Percentiles rank a stretch among this genome's conserved stretches.
Conservation (phyloP, 805 yeast genomes). For the Starmerella gropengiesseri region DNA sequence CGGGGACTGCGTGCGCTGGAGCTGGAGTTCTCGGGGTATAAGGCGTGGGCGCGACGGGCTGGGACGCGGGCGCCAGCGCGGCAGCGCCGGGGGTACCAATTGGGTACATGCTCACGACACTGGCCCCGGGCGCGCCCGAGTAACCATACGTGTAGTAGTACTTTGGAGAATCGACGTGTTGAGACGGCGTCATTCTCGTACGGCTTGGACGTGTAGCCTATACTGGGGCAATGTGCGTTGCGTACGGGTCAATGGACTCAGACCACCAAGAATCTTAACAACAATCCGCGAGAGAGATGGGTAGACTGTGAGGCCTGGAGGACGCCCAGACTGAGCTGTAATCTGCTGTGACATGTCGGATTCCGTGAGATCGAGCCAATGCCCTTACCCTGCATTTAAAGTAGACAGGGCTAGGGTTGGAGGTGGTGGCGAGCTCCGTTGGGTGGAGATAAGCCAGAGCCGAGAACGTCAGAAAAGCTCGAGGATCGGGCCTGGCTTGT, state of each 20-base stretch:
- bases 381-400: background rate
- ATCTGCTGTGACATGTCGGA: constrained; percentile 3
- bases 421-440: constrained; percentile 3
- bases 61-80: background rate
- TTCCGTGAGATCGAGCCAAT: constrained; percentile 1
- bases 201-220: background rate
- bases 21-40: background rate
- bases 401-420: background rate
- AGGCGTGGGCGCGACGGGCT: background rate
- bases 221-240: too few species aligned
- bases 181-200: constrained; percentile 3
- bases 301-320: background rate
- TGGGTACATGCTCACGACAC: background rate
- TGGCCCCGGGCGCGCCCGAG: background rate
- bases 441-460: background rate
- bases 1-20: background rate
- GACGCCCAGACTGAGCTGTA: background rate
- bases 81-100: too few species aligned
- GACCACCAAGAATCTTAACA: too few species aligned
- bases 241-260: too few species aligned
- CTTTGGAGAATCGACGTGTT: background rate
- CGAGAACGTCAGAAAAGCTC: too few species aligned
- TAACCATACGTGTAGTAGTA: background rate
- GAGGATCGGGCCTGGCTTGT: too few species aligned
- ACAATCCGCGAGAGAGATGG: too few species aligned